phyloP scores from a whole-genome alignment of 148 eudicot species.

The Chenopodium album region DNA sequence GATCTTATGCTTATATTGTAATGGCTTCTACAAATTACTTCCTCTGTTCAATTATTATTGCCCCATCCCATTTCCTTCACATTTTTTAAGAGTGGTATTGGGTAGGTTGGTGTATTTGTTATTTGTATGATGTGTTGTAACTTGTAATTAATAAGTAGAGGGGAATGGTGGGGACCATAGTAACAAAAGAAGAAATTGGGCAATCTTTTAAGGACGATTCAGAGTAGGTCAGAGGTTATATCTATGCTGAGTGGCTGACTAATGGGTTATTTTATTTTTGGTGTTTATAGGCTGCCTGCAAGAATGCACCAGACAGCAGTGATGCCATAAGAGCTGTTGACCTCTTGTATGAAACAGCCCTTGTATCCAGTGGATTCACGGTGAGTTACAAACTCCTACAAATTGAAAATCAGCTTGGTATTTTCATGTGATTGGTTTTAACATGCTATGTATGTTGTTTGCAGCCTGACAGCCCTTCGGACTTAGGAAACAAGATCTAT shows the following conservation, averaged over 20 bases:
- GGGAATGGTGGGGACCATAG: too few species aligned
- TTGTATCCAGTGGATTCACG: constrained; percentile 90
- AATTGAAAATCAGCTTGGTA: background rate
- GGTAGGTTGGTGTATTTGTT: too few species aligned
- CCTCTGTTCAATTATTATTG: too few species aligned
- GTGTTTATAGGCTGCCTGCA: constrained; percentile 84
- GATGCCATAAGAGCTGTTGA: constrained; percentile 86
- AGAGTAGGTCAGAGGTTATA: too few species aligned
- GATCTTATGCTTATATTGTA: background rate
- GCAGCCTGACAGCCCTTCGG: constrained; percentile 98
- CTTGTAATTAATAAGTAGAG: too few species aligned
- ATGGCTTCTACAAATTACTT: too few species aligned
- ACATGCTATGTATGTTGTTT: background rate
- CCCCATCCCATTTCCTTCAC: too few species aligned
- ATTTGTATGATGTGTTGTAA: too few species aligned
- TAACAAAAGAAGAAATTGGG: too few species aligned
- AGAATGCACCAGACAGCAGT: constrained; percentile 73
- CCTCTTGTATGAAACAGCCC: constrained; percentile 76
- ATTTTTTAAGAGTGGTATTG: too few species aligned
- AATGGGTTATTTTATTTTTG: background rate
- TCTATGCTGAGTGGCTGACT: background rate
- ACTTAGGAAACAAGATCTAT: constrained; percentile 89
- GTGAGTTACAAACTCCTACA: constrained; percentile 39
- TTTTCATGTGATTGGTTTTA: background rate
- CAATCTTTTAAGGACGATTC: too few species aligned